phyloP scores from a whole-genome alignment of 208 protist species.

The Leishmania major region DNA sequence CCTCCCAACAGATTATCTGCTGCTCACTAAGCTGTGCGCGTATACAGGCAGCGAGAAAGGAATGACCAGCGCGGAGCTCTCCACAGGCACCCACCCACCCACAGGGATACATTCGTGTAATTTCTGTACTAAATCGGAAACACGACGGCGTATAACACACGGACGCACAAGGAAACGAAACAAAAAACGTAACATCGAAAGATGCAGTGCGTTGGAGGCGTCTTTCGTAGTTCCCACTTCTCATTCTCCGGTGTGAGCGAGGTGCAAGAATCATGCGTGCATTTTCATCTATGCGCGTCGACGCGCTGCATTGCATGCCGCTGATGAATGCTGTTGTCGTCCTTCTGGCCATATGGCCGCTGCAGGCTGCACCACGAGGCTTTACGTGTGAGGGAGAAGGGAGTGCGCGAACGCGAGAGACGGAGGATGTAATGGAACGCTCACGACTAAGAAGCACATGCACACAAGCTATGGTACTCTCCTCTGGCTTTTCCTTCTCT shows the following conservation, averaged over 20 bases:
- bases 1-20: not conserved
- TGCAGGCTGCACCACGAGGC: not conserved
- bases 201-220: not conserved
- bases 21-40: not conserved
- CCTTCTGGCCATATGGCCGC: not conserved
- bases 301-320: not conserved
- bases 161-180: not conserved
- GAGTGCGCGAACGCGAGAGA: not conserved
- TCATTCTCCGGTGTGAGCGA: not conserved
- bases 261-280: not conserved
- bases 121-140: conserved; percentile 1
- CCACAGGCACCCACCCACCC: not conserved
- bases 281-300: not conserved
- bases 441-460: not conserved
- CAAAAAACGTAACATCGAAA: not conserved
- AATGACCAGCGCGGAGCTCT: not conserved
- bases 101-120: not conserved
- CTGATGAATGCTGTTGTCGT: not conserved
- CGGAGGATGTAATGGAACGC: not conserved
- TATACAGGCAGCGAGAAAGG: not conserved
- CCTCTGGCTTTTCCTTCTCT: not conserved
- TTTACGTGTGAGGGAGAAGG: not conserved
- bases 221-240: not conserved
- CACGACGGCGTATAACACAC: not conserved
- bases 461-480: not conserved